These are phyloP conservation scores for Centaurea solstitialis DNA, from an alignment of 129 eudicot species.

Conservation along the genomic window DNA sequence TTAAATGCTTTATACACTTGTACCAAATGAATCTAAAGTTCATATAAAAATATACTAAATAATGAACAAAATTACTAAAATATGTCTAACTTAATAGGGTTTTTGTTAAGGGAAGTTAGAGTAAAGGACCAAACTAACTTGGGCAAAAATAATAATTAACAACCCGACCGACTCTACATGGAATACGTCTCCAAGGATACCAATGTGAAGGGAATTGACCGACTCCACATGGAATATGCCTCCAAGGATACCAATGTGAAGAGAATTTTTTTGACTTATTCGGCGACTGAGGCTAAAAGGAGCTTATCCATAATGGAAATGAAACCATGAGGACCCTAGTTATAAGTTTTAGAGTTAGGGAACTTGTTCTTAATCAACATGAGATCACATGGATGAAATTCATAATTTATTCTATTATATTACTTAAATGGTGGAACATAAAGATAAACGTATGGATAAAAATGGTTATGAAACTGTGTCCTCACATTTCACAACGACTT, in stretches of 20 bases:
- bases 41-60: too few relatives aligned
- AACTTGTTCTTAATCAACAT: not conserved
- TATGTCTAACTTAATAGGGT: too few relatives aligned
- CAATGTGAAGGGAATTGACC: too few relatives aligned
- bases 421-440: slow-evolving; percentile 8
- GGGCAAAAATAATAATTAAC: not conserved
- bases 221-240: too few relatives aligned
- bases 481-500: slow-evolving; percentile 17
- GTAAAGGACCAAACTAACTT: not conserved
- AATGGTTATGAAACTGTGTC: not conserved
- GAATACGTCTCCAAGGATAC: too few relatives aligned
- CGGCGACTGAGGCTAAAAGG: too few relatives aligned
- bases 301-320: not conserved
- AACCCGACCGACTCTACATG: not conserved
- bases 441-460: slow-evolving; percentile 23
- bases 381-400: not conserved
- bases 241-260: not conserved
- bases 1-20: too few relatives aligned
- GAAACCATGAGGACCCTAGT: not conserved
- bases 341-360: not conserved
- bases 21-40: not conserved
- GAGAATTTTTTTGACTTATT: not conserved
- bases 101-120: not conserved
- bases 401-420: not conserved
- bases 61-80: not conserved